A percentile compares a stretch with the other conserved stretches of the same genome.
Evolutionary conservation across 2,329 filamentous ascomycete genomes (phyloP).

Genomic region (Nemania sp.): DNA sequence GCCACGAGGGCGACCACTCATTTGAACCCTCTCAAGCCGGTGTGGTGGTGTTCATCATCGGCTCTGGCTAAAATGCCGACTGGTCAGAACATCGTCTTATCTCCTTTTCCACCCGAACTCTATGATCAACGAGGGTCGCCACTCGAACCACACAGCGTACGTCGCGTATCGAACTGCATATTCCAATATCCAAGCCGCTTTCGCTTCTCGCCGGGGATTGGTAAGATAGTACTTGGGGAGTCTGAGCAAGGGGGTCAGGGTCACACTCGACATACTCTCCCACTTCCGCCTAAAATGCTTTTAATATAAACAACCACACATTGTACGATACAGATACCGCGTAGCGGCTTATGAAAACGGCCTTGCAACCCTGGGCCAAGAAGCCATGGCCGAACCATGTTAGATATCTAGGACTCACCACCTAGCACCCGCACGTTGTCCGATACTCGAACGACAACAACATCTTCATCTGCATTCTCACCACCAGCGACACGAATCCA

Average conservation of each 20-base stretch:
- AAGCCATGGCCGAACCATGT: neutral
- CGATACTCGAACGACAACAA: conserved; percentile 18
- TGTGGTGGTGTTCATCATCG: neutral
- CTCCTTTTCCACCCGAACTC: neutral
- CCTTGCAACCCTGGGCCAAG: neutral
- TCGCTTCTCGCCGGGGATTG: conserved; percentile 16
- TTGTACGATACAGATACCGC: conserved; percentile 9
- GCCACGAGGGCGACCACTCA: too few species aligned
- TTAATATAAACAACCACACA: conserved; percentile 26
- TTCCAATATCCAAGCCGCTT: conserved; percentile 7
- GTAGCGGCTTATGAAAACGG: conserved; percentile 24
- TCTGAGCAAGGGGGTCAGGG: conserved; percentile 12
- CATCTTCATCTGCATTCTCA: conserved; percentile 19
- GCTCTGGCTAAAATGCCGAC: conserved; percentile 5
- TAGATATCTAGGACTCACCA: conserved; percentile 30
- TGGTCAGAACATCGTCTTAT: neutral
- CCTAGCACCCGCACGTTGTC: conserved; percentile 16
- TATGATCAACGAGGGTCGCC: neutral
- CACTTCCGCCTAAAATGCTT: conserved; percentile 27
- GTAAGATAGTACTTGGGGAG: conserved; percentile 24
- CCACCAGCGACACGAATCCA: conserved; percentile 11
- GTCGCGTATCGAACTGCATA: neutral
- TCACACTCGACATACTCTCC: conserved; percentile 6
- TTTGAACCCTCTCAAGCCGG: too few species aligned
- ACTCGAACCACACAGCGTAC: neutral